phyloP scores from a whole-genome alignment of 139 green algal genomes.

The Choricystis sp. region DNA sequence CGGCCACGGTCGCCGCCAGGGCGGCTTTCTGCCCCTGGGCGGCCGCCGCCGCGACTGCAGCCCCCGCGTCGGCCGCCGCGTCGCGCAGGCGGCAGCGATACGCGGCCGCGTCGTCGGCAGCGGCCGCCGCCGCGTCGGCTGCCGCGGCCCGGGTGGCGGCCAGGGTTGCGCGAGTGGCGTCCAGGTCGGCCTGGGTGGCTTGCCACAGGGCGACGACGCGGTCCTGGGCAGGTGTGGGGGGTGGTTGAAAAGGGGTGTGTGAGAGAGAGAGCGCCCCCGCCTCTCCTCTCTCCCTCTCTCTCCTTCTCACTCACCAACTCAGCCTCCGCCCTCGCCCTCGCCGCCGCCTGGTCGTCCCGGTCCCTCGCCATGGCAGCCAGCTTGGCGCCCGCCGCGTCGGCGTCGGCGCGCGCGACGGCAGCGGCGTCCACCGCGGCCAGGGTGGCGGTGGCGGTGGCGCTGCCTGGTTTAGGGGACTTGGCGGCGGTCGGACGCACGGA shows the following conservation, averaged over 20 bases:
- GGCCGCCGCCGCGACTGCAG: background rate
- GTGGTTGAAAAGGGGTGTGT: background rate
- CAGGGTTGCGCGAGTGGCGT: background rate
- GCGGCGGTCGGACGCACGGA: background rate
- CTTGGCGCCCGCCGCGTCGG: background rate
- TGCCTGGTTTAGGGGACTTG: too few species aligned
- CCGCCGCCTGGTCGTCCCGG: background rate
- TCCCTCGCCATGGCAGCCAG: background rate
- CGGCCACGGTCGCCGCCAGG: background rate
- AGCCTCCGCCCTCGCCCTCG: background rate
- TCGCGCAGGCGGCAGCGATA: background rate
- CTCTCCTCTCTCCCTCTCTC: background rate
- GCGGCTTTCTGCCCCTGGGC: background rate
- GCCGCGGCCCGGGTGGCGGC: too few species aligned
- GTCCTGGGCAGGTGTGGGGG: background rate
- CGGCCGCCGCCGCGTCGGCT: background rate
- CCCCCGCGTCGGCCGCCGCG: too few species aligned
- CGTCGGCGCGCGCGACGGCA: too few species aligned
- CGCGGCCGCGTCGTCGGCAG: too few species aligned
- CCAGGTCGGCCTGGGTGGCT: background rate
- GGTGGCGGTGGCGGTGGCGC: too few species aligned
- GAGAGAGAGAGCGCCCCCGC: too few species aligned
- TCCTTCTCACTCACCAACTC: background rate
- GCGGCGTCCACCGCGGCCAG: background rate
- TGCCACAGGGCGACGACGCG: background rate